These are phyloP conservation scores for Talaromyces sp. DNA, from an alignment of 2,329 filamentous ascomycete genomes.

Conservation along the genomic window DNA sequence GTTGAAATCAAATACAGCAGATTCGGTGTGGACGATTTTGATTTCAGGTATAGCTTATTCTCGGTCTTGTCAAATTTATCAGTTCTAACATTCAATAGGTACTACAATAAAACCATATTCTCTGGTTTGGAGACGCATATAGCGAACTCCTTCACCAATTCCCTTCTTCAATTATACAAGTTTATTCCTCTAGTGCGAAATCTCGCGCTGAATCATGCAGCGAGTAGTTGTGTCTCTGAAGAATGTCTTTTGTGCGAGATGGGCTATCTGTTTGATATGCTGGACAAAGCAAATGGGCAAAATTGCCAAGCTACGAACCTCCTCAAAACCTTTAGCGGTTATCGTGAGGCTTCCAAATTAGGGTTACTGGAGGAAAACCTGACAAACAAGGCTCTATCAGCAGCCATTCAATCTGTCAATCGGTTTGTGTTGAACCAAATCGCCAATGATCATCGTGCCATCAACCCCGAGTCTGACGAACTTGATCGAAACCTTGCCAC, in stretches of 20 bases:
- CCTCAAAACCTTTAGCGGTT: constrained; percentile 78
- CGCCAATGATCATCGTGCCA: constrained; percentile 65
- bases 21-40: constrained; percentile 98
- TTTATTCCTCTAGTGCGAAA: constrained; percentile 88
- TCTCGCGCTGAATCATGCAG: constrained; percentile 79
- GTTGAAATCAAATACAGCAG: constrained; percentile 99
- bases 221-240: constrained; percentile 75
- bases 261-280: constrained; percentile 95
- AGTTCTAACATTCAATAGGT: constrained; percentile 47
- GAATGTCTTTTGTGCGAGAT: constrained; percentile 87
- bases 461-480: constrained; percentile 54
- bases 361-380: constrained; percentile 80
- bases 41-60: constrained; percentile 80
- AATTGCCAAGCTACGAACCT: constrained; percentile 97
- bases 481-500: constrained; percentile 62
- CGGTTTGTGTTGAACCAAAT: constrained; percentile 82
- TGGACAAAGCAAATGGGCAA: constrained; percentile 87
- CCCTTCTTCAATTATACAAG: constrained; percentile 82
- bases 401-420: constrained; percentile 79
- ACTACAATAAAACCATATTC: constrained; percentile 88
- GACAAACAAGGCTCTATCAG: constrained; percentile 64
- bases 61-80: not conserved
- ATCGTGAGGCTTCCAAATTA: constrained; percentile 69
- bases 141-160: constrained; percentile 91
- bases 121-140: constrained; percentile 96